Evolutionary conservation across 148 eudicot species (phyloP).

Genomic region (Heliamphora exappendiculata): DNA sequence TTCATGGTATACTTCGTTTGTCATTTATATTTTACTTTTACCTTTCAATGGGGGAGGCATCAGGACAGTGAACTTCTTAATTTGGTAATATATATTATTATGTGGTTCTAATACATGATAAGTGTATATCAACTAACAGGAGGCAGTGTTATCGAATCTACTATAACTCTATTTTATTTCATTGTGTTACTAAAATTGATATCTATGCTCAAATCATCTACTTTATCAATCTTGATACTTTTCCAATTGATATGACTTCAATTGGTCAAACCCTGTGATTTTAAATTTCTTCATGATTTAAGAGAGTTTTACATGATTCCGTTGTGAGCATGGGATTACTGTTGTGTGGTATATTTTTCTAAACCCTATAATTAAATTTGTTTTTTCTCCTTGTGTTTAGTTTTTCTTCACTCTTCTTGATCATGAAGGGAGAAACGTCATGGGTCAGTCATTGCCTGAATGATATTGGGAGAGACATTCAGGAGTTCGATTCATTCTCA

Average conservation of each 20-base stretch:
- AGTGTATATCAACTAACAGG: neutral
- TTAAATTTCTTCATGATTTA: neutral
- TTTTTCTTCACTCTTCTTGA: conserved; percentile 4
- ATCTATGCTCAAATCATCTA: neutral
- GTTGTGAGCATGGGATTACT: neutral
- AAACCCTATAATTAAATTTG: neutral
- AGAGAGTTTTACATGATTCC: neutral
- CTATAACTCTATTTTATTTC: neutral
- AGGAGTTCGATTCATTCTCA: conserved; percentile 31
- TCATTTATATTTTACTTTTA: neutral
- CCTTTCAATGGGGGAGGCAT: neutral
- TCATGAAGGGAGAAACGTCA: conserved; percentile 59
- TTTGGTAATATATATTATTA: neutral
- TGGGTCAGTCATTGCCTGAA: conserved; percentile 50
- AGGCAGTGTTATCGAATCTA: neutral
- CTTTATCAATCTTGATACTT: conserved; percentile 3
- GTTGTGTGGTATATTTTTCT: neutral
- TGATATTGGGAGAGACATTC: conserved; percentile 16
- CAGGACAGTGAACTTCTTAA: neutral
- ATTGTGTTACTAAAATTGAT: neutral
- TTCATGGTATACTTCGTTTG: neutral
- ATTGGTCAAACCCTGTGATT: neutral
- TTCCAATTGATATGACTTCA: neutral
- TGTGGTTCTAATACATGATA: conserved; percentile 2
- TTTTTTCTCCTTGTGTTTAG: neutral